A percentile compares a stretch with the other conserved stretches of the same genome.
These are phyloP conservation scores for Hansenula sp. DNA, from an alignment of 1,139 yeast species.

Conservation along the genomic window DNA sequence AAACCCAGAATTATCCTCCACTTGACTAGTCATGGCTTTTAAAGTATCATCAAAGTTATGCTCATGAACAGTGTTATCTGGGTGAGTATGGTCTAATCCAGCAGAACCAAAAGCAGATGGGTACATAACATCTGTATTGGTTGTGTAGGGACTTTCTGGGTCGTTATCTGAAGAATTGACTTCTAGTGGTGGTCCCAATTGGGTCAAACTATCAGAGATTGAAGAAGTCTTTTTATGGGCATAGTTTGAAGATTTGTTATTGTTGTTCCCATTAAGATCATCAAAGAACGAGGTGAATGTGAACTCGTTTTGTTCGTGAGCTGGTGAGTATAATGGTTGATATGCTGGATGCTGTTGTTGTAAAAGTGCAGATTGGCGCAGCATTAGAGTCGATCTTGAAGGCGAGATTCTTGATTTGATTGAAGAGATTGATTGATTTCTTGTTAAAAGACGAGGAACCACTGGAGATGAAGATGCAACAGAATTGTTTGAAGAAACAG, in stretches of 20 bases:
- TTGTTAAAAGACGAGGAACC: constrained; percentile 6
- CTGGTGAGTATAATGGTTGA: not conserved
- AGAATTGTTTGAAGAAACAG: constrained; percentile 17
- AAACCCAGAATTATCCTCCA: constrained; percentile 7
- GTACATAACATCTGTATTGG: constrained; percentile 4
- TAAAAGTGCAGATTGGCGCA: not conserved
- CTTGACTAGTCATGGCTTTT: not conserved
- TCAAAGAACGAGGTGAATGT: constrained; percentile 3
- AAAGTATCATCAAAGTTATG: not conserved
- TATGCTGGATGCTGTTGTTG: not conserved
- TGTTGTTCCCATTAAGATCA: not conserved
- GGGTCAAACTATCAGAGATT: constrained; percentile 10
- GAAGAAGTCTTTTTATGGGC: constrained; percentile 4
- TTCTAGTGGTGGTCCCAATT: constrained; percentile 22
- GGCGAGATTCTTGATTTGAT: constrained; percentile 16
- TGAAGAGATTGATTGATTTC: constrained; percentile 20
- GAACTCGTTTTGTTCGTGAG: constrained; percentile 1
- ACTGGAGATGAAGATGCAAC: constrained; percentile 6
- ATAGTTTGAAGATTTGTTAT: constrained; percentile 12
- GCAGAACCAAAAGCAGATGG: constrained; percentile 7
- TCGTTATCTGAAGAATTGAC: constrained; percentile 13
- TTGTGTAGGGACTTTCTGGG: constrained; percentile 4
- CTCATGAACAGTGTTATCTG: not conserved
- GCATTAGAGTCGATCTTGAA: constrained; percentile 4
- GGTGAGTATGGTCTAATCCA: constrained; percentile 2